A percentile compares a stretch with the other conserved stretches of the same genome.
These are phyloP conservation scores for Eutrema japonicum DNA, from an alignment of 345 rosid species.

Conservation along the genomic window DNA sequence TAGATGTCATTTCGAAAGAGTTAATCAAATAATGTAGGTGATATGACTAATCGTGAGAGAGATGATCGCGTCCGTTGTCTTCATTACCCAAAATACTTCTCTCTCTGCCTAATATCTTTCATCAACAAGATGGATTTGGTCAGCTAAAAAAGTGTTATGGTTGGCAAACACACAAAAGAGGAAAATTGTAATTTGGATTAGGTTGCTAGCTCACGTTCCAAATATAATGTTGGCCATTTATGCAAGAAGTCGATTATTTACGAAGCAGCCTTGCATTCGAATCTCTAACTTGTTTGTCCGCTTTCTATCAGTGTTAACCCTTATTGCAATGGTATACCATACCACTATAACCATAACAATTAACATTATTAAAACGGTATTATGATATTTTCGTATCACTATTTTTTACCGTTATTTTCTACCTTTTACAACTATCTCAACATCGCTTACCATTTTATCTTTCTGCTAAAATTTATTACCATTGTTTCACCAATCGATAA, in stretches of 20 bases:
- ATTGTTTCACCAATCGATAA: too few relatives aligned
- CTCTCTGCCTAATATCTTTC: not conserved
- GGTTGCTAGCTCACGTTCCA: not conserved
- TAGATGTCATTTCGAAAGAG: not conserved
- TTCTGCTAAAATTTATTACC: too few relatives aligned
- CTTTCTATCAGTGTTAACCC: too few relatives aligned
- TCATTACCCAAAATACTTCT: not conserved
- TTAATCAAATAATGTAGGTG: not conserved
- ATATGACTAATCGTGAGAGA: not conserved
- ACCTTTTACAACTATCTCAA: too few relatives aligned
- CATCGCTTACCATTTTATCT: too few relatives aligned
- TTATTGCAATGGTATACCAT: too few relatives aligned
- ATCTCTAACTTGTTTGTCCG: not conserved
- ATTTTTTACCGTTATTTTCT: too few relatives aligned
- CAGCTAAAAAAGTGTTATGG: not conserved
- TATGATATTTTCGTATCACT: too few relatives aligned
- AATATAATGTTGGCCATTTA: not conserved
- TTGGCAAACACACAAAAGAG: not conserved
- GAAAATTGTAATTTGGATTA: not conserved
- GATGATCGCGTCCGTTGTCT: not conserved
- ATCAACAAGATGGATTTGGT: not conserved
- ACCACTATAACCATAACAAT: too few relatives aligned
- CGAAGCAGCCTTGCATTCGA: not conserved
- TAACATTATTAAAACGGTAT: too few relatives aligned
- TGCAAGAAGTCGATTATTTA: not conserved